Conservation (phyloP, 306 rosid species). For the Acacia acuminata region DNA sequence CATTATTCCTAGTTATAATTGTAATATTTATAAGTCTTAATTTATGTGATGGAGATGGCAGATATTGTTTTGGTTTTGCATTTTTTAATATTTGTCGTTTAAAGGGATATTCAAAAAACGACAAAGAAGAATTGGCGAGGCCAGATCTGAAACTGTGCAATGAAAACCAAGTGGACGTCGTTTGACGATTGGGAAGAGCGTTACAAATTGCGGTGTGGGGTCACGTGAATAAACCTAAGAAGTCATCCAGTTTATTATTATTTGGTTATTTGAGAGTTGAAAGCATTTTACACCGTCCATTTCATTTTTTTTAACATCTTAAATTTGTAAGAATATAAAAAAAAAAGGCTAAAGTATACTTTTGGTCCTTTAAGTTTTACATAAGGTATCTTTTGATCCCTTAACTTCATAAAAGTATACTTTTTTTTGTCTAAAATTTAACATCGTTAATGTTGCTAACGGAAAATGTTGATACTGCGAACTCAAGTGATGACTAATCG, state of each 20-base stretch:
- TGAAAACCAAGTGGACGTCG: background rate
- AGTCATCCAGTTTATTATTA: too few species aligned
- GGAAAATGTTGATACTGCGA: too few species aligned
- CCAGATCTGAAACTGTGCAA: background rate
- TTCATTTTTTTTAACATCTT: background rate
- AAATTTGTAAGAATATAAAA: background rate
- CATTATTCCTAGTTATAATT: too few species aligned
- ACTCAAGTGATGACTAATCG: too few species aligned
- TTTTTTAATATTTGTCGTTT: slow-evolving; percentile 3
- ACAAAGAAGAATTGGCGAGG: slow-evolving; percentile 3
- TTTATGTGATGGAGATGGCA: slow-evolving; percentile 10
- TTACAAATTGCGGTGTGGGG: slow-evolving; percentile 5
- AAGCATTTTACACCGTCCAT: background rate
- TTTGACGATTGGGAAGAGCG: background rate
- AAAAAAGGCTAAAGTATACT: too few species aligned
- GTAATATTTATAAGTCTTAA: background rate
- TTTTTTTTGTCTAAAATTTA: too few species aligned
- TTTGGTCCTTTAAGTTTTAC: too few species aligned
- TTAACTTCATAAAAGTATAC: too few species aligned
- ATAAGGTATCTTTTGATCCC: too few species aligned
- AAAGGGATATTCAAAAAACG: background rate
- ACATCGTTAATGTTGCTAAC: too few species aligned
- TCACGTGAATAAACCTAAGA: background rate
- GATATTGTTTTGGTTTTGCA: background rate
- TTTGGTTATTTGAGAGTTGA: background rate